Evolutionary conservation across 2,329 filamentous ascomycete genomes (phyloP), one percentile per base, ranked within the genome.

Genomic region (Fusarium equiseti): DNA sequence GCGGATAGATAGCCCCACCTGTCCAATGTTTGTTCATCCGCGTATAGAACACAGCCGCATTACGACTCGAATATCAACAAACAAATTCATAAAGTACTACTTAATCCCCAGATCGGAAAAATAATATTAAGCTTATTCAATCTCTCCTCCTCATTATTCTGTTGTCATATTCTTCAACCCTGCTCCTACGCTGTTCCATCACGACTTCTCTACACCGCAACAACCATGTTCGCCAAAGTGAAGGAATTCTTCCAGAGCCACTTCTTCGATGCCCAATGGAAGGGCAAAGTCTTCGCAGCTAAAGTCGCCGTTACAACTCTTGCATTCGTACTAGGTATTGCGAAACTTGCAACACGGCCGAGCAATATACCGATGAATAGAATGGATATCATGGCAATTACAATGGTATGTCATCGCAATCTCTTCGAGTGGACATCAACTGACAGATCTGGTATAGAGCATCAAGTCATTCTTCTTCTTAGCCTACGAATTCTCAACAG

Each of bases 341-440:
- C 71, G 12, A 68, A 65, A 1, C 26, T 72, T 6, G 58, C 57
- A 1, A 73, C 72, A 1, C 59, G 56, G 13, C 71, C 71, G 16
- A 45, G 49, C 7, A 27, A 59, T 1, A 59, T 70, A 9, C 71
- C 52, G 1, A 68, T 68, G 13, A 70, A 27, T 0, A 57, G 72
- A 32, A 60, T 66, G 7, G 72, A 73, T 3, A 72, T 70, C 1
- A 44, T 73, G 24, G 72, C 54, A 1, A 73, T 73, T 0, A 73
- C 71, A 9, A 72, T 74, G 71, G 69, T 66, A n/a, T 7, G 44
- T 27, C n/a, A 18, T 29, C 8, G 6, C 12, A 29, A 50, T 9
- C 3, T 8, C 10, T 15, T 13, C 15, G 2, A 11, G 0, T 11
- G 6, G 18, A n/a, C 6, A 35, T 38, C 3, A 7, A n/a, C 18